Conservation (phyloP, 495 filamentous ascomycete genomes). For the Neurospora tetrasperma region DNA sequence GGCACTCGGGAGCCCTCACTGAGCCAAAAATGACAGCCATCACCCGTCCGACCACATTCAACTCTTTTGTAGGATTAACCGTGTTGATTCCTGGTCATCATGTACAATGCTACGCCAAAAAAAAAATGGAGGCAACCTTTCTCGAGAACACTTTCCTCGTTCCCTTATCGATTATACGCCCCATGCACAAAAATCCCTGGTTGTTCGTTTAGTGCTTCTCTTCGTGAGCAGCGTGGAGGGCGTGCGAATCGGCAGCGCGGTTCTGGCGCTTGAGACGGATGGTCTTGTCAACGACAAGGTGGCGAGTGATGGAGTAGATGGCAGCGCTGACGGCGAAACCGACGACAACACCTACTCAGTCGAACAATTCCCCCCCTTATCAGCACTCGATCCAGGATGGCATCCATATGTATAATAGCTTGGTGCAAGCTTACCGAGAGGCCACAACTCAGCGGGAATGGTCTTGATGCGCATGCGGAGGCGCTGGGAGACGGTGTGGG, state of each 20-base stretch:
- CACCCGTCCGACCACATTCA: not conserved
- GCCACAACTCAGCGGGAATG: conserved; percentile 89
- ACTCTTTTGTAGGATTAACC: not conserved
- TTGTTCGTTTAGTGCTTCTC: conserved; percentile 23
- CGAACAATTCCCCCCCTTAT: conserved; percentile 7
- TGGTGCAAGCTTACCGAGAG: conserved; percentile 61
- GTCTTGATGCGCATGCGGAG: conserved; percentile 66
- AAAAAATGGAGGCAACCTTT: not conserved
- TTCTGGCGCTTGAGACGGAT: conserved; percentile 62
- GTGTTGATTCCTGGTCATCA: not conserved
- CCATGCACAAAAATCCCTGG: not conserved
- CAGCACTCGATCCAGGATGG: not conserved
- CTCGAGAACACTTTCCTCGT: not conserved
- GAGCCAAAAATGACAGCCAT: not conserved
- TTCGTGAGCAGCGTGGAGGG: conserved; percentile 13
- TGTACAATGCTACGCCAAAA: not conserved
- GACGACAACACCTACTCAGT: conserved; percentile 65
- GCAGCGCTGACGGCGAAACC: conserved; percentile 56
- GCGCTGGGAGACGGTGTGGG: conserved; percentile 95
- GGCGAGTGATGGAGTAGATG: conserved; percentile 66
- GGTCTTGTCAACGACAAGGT: conserved; percentile 82
- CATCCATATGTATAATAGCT: not conserved
- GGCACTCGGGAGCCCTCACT: not conserved
- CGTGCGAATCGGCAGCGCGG: conserved; percentile 29
- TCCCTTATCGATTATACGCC: not conserved